Evolutionary conservation across 495 filamentous ascomycete species (phyloP), one percentile per base, ranked within the genome.

Genomic region (Penicillium tannophilum): DNA sequence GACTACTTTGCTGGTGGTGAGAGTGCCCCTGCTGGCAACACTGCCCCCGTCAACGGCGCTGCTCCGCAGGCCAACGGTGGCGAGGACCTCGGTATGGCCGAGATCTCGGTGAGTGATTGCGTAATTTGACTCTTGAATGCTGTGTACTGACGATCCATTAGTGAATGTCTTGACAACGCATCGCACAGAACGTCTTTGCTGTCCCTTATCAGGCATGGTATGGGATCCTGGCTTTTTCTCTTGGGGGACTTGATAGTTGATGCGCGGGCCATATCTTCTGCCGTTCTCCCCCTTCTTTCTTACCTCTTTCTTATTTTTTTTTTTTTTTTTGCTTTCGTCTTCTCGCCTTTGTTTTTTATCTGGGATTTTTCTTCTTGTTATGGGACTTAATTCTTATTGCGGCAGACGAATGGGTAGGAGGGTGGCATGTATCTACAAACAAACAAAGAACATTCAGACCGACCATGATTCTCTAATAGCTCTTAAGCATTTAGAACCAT

Each of bases 1-100:
- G 93, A 97, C 64, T 97, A 96, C 76, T 96, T 93, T 64, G 67
- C 65, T 50, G 74, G 66, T 59, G 73, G 76, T 26, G 76, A 73
- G 46, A 53, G 63, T 17, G 70, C 78, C 23, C 66, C 75, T 14
- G 72, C 74, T 52, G 72, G 62, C 31, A 67, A 65, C 56, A 79
- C 24, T 55, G 36, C 78, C 43, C 77, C 79, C 46, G 67, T 66
- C 39, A 80, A 75, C 52, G 79, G 77, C 3, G 60, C 64, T 36
- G 76, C 64, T 43, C 73, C 69, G 54, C 72, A 65, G 48, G 70
- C 68, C 49, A 68, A 66, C 47, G 77, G 63, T 52, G 75, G 65
- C 17, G 74, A 76, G 50, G 81, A 82, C 52, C 58, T 77, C 31
- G 78, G 78, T 43, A 84, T 84, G 81, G 81, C 78, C 44, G 81